Evolutionary conservation across 345 rosid species (phyloP).

Genomic region (Sonneratia alba): DNA sequence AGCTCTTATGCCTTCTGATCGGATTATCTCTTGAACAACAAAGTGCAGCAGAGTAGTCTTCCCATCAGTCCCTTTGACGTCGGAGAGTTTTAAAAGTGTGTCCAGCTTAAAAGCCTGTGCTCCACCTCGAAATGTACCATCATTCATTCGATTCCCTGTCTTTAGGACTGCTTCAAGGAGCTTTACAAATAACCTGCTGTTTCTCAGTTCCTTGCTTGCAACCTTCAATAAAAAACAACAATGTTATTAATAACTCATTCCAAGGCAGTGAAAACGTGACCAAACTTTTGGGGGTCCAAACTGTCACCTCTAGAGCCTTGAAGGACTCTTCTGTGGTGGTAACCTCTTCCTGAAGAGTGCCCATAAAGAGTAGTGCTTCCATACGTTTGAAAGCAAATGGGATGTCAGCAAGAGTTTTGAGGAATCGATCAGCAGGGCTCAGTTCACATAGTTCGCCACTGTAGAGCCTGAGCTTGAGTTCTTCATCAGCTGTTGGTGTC

Average conservation of each 20-base stretch:
- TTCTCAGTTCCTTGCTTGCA: constrained; percentile 79
- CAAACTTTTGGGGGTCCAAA: background rate
- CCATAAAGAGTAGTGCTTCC: constrained; percentile 80
- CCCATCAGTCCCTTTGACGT: constrained; percentile 90
- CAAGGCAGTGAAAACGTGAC: background rate
- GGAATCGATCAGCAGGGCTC: constrained; percentile 85
- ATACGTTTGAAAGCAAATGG: constrained; percentile 83
- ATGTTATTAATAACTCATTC: background rate
- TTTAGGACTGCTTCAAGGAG: constrained; percentile 97
- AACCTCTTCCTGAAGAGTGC: constrained; percentile 74
- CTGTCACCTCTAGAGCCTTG: constrained; percentile 61
- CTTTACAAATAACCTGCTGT: constrained; percentile 78
- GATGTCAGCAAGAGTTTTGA: constrained; percentile 65
- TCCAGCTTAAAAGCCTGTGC: constrained; percentile 97
- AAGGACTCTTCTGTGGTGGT: constrained; percentile 55
- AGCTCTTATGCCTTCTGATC: constrained; percentile 83
- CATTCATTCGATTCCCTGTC: constrained; percentile 97
- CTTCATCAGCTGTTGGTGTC: constrained; percentile 94
- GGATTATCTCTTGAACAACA: constrained; percentile 86
- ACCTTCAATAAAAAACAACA: constrained; percentile 28
- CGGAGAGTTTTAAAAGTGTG: constrained; percentile 85
- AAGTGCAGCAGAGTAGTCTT: constrained; percentile 96
- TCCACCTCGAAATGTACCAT: constrained; percentile 93
- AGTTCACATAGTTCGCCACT: constrained; percentile 67
- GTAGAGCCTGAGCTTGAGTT: constrained; percentile 85